Base-by-base conservation (phyloP, 106 monocot species). In the Allium sativum region DNA sequence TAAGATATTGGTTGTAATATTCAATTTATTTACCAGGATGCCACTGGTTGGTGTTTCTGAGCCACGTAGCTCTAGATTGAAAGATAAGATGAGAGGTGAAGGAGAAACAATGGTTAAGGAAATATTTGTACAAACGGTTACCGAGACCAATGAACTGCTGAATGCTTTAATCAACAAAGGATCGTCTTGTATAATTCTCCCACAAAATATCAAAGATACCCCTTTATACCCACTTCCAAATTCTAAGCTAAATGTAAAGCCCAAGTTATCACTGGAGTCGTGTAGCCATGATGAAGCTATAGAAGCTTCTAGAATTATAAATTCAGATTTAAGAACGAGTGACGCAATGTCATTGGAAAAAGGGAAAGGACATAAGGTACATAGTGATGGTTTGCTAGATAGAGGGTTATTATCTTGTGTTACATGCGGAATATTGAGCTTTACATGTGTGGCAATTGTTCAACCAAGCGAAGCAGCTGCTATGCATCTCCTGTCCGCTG, bases 401-500 rank as follows among this genome's bases (percentile, higher is more conserved):
- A 79, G 84, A 73, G 90, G 95, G n/a, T 53, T 90, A 21, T 52
- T 95, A 44, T 87, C 90, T 44, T 95, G 95, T 70, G 95, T 95
- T 21, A 86, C 81, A 61, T 95, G 95, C 63, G 95, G 95, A 50
- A 90, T 95, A 70, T 76, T 95, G 72, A 95, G 90, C 70, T 95
- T 79, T 73, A 72, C 87, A 16, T 95, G 95, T 79, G 79, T 90
- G 61, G 95, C 90, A 44, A 59, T 90, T 7, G 47, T 95, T 68
- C 86, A 73, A 66, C 95, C 90, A 17, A 86, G 73, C 59, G 73
- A 86, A 72, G 65, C 55, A 62, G 74, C 90, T 18, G 81, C 78
- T 15, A 68, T 71, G 59, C 81, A 56, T 65, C 68, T 94, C 53
- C 79, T 86, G 74, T 81, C 85, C 68, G 62, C 74, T 56, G 73